These are phyloP conservation scores for Ophiobolus disseminans DNA, from an alignment of 2,329 filamentous ascomycete species.

Conservation along the genomic window DNA sequence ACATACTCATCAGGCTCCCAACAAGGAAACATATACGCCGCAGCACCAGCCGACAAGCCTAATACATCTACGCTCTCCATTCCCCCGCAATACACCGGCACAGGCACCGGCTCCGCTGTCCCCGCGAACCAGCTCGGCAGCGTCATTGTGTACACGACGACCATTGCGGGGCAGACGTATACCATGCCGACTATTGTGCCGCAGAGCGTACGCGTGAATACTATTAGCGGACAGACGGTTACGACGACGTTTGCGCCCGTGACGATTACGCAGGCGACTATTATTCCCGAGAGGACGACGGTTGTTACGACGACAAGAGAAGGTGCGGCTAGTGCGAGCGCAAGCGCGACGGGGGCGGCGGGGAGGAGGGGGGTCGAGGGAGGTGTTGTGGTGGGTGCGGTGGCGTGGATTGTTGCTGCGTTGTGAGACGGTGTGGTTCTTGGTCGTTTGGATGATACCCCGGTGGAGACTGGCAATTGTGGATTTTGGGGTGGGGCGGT, in stretches of 20 bases:
- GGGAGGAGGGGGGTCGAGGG: conserved; percentile 26
- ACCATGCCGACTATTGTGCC: conserved; percentile 31
- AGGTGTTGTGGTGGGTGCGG: conserved; percentile 31
- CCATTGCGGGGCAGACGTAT: conserved; percentile 35
- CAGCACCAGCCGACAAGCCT: conserved; percentile 47
- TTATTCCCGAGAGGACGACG: conserved; percentile 27
- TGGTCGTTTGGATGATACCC: conserved; percentile 26
- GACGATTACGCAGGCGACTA: conserved; percentile 33
- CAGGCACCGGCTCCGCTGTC: conserved; percentile 56
- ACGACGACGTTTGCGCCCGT: conserved; percentile 26
- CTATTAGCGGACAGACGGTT: conserved; percentile 23
- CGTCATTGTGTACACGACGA: conserved; percentile 45
- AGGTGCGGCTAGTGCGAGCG: conserved; percentile 17
- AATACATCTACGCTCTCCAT: conserved; percentile 55
- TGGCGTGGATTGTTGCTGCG: conserved; percentile 33
- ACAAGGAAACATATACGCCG: conserved; percentile 56
- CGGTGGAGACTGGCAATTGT: conserved; percentile 8
- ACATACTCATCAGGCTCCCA: conserved; percentile 51
- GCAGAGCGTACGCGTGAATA: conserved; percentile 24
- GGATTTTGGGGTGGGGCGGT: conserved; percentile 8
- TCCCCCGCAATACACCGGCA: conserved; percentile 55
- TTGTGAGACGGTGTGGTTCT: conserved; percentile 11
- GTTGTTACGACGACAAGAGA: conserved; percentile 25
- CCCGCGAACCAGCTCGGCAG: conserved; percentile 54
- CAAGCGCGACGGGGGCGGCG: conserved; percentile 31